phyloP scores from a whole-genome alignment of 176 grass and related monocot genomes.

The Avena eriantha region DNA sequence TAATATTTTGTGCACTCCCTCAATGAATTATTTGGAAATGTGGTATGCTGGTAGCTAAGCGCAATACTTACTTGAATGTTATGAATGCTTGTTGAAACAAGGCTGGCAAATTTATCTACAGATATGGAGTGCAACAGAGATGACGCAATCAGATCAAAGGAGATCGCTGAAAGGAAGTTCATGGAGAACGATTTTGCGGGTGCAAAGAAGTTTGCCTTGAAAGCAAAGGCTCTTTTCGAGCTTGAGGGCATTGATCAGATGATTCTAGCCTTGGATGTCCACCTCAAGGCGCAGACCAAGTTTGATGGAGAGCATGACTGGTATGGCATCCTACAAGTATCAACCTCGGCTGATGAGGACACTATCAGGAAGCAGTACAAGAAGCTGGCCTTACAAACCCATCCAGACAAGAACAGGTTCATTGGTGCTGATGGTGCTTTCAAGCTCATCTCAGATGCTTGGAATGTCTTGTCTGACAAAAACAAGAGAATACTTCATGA shows the following conservation, averaged over 20 bases:
- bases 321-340: slow-evolving; percentile 62
- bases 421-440: slow-evolving; percentile 67
- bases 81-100: slow-evolving; percentile 31
- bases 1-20: slow-evolving; percentile 23
- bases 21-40: neutral
- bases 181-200: slow-evolving; percentile 49
- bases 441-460: slow-evolving; percentile 70
- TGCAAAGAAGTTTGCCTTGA: slow-evolving; percentile 68
- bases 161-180: slow-evolving; percentile 73
- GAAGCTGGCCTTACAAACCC: slow-evolving; percentile 72
- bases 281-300: slow-evolving; percentile 55
- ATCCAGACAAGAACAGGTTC: slow-evolving; percentile 76
- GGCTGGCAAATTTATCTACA: slow-evolving; percentile 34
- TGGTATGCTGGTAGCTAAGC: neutral
- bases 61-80: slow-evolving; percentile 2
- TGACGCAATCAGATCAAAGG: slow-evolving; percentile 56
- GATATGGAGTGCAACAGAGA: slow-evolving; percentile 76
- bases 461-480: slow-evolving; percentile 66
- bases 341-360: slow-evolving; percentile 51
- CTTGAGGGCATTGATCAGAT: slow-evolving; percentile 70
- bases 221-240: slow-evolving; percentile 63
- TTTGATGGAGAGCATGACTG: slow-evolving; percentile 57
- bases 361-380: slow-evolving; percentile 70
- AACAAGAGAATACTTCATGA: slow-evolving; percentile 55
- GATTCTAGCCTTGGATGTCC: slow-evolving; percentile 63